Evolutionary conservation across 2,329 filamentous ascomycete species (phyloP), one percentile per base, ranked within the genome.

Genomic region (Sporothrix luriei): DNA sequence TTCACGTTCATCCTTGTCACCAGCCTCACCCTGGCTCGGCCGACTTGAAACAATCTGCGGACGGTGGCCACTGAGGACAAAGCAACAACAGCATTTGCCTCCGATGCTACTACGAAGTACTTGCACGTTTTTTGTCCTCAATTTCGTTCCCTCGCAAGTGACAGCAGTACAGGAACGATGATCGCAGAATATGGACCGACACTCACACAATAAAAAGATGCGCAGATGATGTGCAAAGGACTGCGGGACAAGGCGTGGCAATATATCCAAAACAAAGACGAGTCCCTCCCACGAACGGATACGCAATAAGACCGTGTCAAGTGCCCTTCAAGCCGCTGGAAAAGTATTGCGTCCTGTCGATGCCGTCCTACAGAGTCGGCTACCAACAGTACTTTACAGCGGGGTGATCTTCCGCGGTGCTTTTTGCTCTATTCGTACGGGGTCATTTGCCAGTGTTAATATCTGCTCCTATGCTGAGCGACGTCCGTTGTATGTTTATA

Each of bases 361-460:
- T 26, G 33, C 24, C 55, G 55, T 43, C 55, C 55, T 61, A 43
- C 55, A 43, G n/a, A n/a, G 33, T 43, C 33, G 13, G 33, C 33
- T 24, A 9, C 33, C 33, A 33, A 33, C n/a, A 38, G 33, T n/a
- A 43, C 55, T 61, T 38, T 61, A 40, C 55, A 61, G 55, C 55
- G 55, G 55, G 55, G 43, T 61, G 33, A n/a, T 61, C 55, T 33
- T 61, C 43, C 10, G n/a, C 55, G 55, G 13, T 61, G 55, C n/a
- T 38, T n/a, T 2, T n/a, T 43, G 11, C 11, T n/a, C 7, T 55
- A 33, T 33, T 40, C 3, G n/a, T 24, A n/a, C 55, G 24, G 24
- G 26, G 33, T 13, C 55, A 43, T 61, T 61, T 43, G 55, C 55
- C 43, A 10, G 55, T 43, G 7, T 61, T 24, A 61, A 61, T 61